These are phyloP conservation scores for Lodderomyces theae DNA, from an alignment of 1,139 yeast genomes.

Conservation along the genomic window DNA sequence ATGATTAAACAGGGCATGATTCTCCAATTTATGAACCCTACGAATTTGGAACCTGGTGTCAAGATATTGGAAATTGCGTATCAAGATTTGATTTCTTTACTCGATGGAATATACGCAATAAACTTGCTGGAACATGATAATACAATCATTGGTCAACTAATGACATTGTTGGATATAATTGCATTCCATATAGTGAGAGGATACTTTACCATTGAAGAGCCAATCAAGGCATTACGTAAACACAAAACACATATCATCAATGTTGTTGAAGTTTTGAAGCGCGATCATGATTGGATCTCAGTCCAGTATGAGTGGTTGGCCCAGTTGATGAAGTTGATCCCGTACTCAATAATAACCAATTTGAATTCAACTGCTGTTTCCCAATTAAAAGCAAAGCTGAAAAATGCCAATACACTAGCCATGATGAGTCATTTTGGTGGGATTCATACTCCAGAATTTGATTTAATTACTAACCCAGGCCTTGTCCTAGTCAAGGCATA, in stretches of 20 bases:
- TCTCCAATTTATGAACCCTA: slow-evolving; percentile 32
- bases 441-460: slow-evolving; percentile 23
- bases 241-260: slow-evolving; percentile 62
- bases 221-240: slow-evolving; percentile 58
- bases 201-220: slow-evolving; percentile 58
- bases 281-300: slow-evolving; percentile 35
- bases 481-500: slow-evolving; percentile 28
- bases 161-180: slow-evolving; percentile 54
- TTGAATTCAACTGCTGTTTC: slow-evolving; percentile 12
- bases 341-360: slow-evolving; percentile 40
- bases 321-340: slow-evolving; percentile 47
- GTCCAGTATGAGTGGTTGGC: slow-evolving; percentile 56
- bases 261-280: slow-evolving; percentile 20
- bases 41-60: slow-evolving; percentile 32
- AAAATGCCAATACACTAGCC: slow-evolving; percentile 10
- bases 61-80: slow-evolving; percentile 34
- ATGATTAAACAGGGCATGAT: slow-evolving; percentile 38
- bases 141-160: slow-evolving; percentile 28
- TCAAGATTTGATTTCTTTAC: slow-evolving; percentile 28
- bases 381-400: slow-evolving; percentile 12
- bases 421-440: slow-evolving; percentile 34
- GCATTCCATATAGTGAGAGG: slow-evolving; percentile 65
- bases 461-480: slow-evolving; percentile 30
- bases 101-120: slow-evolving; percentile 17
- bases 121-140: slow-evolving; percentile 28